Evolutionary conservation across 495 filamentous ascomycete species (phyloP), one percentile per base, ranked within the genome.

Genomic region (Aspergillus homomorphus): DNA sequence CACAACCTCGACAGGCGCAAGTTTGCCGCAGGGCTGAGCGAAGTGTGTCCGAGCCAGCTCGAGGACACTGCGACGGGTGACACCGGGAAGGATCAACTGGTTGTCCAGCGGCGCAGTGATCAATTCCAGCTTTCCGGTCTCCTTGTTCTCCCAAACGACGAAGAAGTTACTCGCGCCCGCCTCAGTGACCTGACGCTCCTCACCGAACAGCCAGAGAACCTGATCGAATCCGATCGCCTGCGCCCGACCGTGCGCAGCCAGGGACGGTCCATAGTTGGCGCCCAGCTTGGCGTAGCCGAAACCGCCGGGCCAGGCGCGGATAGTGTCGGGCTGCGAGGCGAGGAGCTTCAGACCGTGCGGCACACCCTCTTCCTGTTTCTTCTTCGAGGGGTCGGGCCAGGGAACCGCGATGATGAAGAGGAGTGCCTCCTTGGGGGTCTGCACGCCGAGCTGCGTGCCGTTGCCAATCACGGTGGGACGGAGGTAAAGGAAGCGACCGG

Each of bases 91-190:
- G 64, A 97, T 94, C 53, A 96, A 78, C 69, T 87, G 84, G 69
- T 88, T 89, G 42, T 86, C 88, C 51, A 96, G 70, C 0, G 89
- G 87, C 49, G 92, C 89, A 10, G 92, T 97, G 41, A 96, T 78
- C 26, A 97, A 79, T 79, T 96, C 81, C 43, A 82, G 60, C 67
- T 80, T 82, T 3, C 84, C 85, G 1, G 73, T 81, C 51, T 87
- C 81, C 67, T 77, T 80, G 28, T 83, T 86, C 60, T 81, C 81
- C 89, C 89, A 90, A 22, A 96, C 77, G 12, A 96, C 80, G 72
- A 97, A 96, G 78, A 97, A 96, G 71, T 96, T 96, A 56, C 82
- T 87, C 10, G 91, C 91, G n/a, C 92, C 92, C 1, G 91, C 91
- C 75, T 96, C 92, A 5, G 92, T 96, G 45, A 95, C 89, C 64